phyloP scores from a whole-genome alignment of 805 yeast species.

The Gaillardinia entomophila region DNA sequence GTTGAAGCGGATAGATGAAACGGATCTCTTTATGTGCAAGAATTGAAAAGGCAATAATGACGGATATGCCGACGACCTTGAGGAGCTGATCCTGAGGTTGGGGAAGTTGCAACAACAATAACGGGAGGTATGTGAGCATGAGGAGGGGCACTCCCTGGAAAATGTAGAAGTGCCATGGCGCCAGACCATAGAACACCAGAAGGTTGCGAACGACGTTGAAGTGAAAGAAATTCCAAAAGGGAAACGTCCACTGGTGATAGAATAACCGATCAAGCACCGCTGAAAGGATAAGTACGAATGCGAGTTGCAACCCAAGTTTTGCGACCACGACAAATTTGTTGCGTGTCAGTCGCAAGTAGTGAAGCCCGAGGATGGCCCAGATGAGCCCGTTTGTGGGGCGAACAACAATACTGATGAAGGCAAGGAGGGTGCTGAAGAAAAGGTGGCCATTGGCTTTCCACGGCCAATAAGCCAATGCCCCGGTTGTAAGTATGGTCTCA shows the following conservation, averaged over 20 bases:
- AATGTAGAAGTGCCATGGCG: slow-evolving; percentile 82
- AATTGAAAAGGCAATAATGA: slow-evolving; percentile 52
- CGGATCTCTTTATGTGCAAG: slow-evolving; percentile 88
- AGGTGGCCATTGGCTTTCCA: slow-evolving; percentile 35
- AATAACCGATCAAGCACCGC: slow-evolving; percentile 54
- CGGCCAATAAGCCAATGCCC: slow-evolving; percentile 70
- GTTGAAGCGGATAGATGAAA: slow-evolving; percentile 81
- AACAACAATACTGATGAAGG: slow-evolving; percentile 59
- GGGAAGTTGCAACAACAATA: slow-evolving; percentile 29
- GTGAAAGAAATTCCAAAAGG: slow-evolving; percentile 62
- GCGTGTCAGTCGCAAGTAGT: slow-evolving; percentile 6
- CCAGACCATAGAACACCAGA: slow-evolving; percentile 77
- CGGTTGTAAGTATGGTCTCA: slow-evolving; percentile 65
- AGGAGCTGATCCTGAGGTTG: slow-evolving; percentile 9
- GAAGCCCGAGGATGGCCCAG: slow-evolving; percentile 63
- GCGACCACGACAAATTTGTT: background rate
- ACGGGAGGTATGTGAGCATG: slow-evolving; percentile 60
- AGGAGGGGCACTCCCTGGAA: slow-evolving; percentile 79
- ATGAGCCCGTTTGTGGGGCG: slow-evolving; percentile 81
- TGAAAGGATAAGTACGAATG: background rate
- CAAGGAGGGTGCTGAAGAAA: slow-evolving; percentile 41
- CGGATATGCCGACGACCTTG: slow-evolving; percentile 28
- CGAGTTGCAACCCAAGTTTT: background rate
- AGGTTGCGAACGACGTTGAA: slow-evolving; percentile 73
- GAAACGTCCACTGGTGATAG: slow-evolving; percentile 53